Base-by-base conservation (phyloP, 2,329 filamentous ascomycete genomes). In the Talaromyces sp. region DNA sequence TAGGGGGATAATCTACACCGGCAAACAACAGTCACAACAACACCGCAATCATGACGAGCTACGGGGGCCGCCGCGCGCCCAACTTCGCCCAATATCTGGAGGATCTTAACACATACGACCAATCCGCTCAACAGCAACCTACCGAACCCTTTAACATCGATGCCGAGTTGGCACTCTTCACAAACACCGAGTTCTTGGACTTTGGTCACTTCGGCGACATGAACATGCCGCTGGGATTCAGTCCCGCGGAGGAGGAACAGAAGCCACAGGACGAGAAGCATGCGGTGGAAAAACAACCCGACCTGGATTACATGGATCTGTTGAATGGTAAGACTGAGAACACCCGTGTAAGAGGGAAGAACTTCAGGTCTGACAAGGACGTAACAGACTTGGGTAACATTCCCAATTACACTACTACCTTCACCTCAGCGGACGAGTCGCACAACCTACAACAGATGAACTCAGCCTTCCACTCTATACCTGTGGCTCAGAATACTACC, bases 1-100 rank as follows among this genome's bases (percentile, higher is more conserved):
- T 23, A 44, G 55, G 39, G 16, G 21, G 4, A 35, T 5, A 25
- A 25, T 44, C 6, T 14, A 50, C n/a, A n/a, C n/a, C n/a, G n/a
- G n/a, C n/a, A n/a, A n/a, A n/a, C n/a, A 3, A 42, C 16, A 39
- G 39, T 3, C 16, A n/a, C 7, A 8, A 16, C 7, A 18, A 28
- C 35, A 40, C 44, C 37, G 57, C 56, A 69, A 71, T 61, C 71
- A 92, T 92, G 89, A 86, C 90, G 75, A 84, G 82, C 74, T 92
- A 87, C 83, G 87, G 84, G 77, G 88, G 88, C 72, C 89, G 91
- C 66, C 87, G 89, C 73, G 90, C 86, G 70, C 89, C 91, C 72
- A 96, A 96, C 76, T 90, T 96, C 78, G 92, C 92, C 72, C 89
- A 92, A 73, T 96, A 95, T 80, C 84, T 97, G 68, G 89, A 91